Evolutionary conservation across 495 filamentous ascomycete species (phyloP).

Genomic region (Podospora bellae-mahoneyi): DNA sequence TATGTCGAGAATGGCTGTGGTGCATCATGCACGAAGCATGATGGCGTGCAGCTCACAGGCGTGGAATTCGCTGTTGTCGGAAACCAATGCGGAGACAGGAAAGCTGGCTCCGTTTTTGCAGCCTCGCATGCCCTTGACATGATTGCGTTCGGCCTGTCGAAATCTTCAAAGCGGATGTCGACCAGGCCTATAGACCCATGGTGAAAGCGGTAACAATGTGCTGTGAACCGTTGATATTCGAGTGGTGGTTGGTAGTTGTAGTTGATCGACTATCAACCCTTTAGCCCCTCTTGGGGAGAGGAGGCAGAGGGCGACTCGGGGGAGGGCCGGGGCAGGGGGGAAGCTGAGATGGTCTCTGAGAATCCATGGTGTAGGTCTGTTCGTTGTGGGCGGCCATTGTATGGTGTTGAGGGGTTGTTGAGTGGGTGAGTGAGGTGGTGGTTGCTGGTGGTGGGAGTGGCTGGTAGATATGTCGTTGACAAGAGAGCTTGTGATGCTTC

Average conservation of each 20-base stretch:
- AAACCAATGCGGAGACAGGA: conserved; percentile 22
- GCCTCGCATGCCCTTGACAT: conserved; percentile 23
- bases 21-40: conserved; percentile 19
- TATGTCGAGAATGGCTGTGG: conserved; percentile 17
- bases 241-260: conserved; percentile 12
- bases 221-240: not conserved
- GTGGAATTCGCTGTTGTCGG: conserved; percentile 12
- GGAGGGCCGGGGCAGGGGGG: conserved; percentile 84
- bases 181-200: conserved; percentile 23
- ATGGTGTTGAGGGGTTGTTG: conserved; percentile 21
- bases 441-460: conserved; percentile 8
- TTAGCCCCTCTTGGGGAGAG: conserved; percentile 67
- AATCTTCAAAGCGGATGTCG: conserved; percentile 12
- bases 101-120: conserved; percentile 18
- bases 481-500: conserved; percentile 19
- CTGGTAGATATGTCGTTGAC: conserved; percentile 1
- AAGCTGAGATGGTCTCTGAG: conserved; percentile 64
- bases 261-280: conserved; percentile 4
- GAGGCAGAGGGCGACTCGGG: conserved; percentile 77
- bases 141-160: conserved; percentile 20
- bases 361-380: conserved; percentile 55
- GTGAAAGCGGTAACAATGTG: not conserved
- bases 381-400: conserved; percentile 20
- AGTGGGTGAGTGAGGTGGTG: conserved; percentile 13
- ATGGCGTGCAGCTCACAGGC: conserved; percentile 21